A percentile compares a stretch with the other conserved stretches of the same genome.
These are phyloP conservation scores for Eremochloa ophiuroides DNA, from an alignment of 176 grass and related monocot species.

Conservation along the genomic window DNA sequence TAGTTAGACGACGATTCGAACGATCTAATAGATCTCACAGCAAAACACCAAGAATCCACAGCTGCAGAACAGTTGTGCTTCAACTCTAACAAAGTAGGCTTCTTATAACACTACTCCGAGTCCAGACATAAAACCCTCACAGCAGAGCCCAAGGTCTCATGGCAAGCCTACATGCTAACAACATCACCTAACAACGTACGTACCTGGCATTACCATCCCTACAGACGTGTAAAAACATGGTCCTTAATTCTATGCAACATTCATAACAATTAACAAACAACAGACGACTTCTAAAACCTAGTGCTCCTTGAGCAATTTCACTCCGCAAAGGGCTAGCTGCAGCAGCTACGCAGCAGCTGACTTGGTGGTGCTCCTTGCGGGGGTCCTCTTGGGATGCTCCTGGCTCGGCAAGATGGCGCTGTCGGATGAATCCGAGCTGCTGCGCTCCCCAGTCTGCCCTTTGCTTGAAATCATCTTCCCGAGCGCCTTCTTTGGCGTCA, in stretches of 20 bases:
- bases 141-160: slow-evolving; percentile 17
- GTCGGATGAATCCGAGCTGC: slow-evolving; percentile 70
- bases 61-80: not conserved
- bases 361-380: slow-evolving; percentile 38
- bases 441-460: slow-evolving; percentile 52
- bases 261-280: slow-evolving; percentile 28
- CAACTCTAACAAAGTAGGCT: slow-evolving; percentile 9
- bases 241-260: slow-evolving; percentile 50
- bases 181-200: slow-evolving; percentile 37
- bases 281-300: slow-evolving; percentile 36
- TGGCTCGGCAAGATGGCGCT: slow-evolving; percentile 49
- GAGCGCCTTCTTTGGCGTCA: slow-evolving; percentile 51
- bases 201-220: slow-evolving; percentile 38
- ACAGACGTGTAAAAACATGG: slow-evolving; percentile 34
- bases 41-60: not conserved
- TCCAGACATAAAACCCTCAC: slow-evolving; percentile 31
- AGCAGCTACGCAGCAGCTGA: slow-evolving; percentile 29
- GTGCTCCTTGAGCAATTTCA: not conserved
- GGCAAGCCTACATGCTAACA: slow-evolving; percentile 35
- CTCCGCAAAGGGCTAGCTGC: not conserved
- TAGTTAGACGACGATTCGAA: not conserved
- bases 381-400: slow-evolving; percentile 51
- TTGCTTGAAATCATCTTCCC: slow-evolving; percentile 63
- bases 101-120: slow-evolving; percentile 23
- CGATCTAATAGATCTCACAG: not conserved